Percentiles rank a stretch among this genome's conserved stretches.
Conservation (phyloP, 1,284 basidiomycete genomes). For the Lentinula novae-zelandiae region DNA sequence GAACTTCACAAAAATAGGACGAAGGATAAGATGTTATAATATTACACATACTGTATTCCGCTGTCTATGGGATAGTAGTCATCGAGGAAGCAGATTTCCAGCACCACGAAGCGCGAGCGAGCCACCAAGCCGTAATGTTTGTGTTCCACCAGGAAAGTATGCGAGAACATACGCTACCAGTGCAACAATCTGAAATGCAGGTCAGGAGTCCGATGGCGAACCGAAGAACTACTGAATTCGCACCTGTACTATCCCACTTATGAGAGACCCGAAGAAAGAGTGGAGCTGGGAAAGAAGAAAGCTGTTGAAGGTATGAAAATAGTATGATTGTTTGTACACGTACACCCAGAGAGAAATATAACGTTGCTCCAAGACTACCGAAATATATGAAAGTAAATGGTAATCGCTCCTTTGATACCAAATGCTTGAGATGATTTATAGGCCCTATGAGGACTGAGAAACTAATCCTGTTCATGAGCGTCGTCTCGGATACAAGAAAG, state of each 20-base stretch:
- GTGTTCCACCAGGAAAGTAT: slow-evolving; percentile 86
- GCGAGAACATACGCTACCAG: slow-evolving; percentile 85
- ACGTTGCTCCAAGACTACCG: slow-evolving; percentile 73
- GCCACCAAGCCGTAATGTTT: slow-evolving; percentile 80
- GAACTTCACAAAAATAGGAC: neutral
- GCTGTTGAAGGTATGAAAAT: neutral
- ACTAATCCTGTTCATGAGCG: slow-evolving; percentile 31
- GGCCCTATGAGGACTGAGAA: slow-evolving; percentile 86
- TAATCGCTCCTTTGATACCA: slow-evolving; percentile 80
- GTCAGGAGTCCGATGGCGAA: neutral
- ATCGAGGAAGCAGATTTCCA: slow-evolving; percentile 75
- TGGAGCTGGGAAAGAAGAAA: slow-evolving; percentile 45
- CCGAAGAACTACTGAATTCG: neutral
- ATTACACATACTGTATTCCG: neutral
- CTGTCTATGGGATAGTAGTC: slow-evolving; percentile 14
- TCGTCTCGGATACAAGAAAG: neutral
- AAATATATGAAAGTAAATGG: slow-evolving; percentile 71
- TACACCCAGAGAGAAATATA: slow-evolving; percentile 88
- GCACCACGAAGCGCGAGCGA: slow-evolving; percentile 81
- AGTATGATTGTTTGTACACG: slow-evolving; percentile 22
- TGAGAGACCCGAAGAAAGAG: slow-evolving; percentile 80
- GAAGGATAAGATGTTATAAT: neutral
- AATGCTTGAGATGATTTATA: slow-evolving; percentile 86
- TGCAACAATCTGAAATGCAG: slow-evolving; percentile 56
- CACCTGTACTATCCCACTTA: slow-evolving; percentile 78